Evolutionary conservation across 306 rosid species (phyloP).

Genomic region (Ammopiptanthus mongolicus): DNA sequence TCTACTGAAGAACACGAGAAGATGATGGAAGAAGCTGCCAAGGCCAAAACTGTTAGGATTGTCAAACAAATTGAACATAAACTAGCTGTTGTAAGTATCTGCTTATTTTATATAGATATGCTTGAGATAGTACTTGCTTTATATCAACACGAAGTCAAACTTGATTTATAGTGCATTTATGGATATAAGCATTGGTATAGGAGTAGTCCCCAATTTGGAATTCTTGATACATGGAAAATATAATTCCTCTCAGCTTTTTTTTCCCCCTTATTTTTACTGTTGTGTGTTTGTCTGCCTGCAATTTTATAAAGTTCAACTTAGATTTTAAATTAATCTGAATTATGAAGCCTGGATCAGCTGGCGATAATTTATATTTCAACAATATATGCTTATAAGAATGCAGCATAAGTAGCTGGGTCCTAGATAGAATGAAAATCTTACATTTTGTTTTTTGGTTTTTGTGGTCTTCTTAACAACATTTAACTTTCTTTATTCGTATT

Average conservation of each 20-base stretch:
- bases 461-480: background rate
- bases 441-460: background rate
- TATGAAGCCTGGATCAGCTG: background rate
- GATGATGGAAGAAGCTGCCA: constrained; percentile 80
- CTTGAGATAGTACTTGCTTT: constrained; percentile 4
- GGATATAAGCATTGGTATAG: constrained; percentile 1
- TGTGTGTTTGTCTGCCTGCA: background rate
- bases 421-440: background rate
- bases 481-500: constrained; percentile 10
- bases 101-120: constrained; percentile 17
- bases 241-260: background rate
- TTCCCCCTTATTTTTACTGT: background rate
- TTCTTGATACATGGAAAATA: constrained; percentile 15
- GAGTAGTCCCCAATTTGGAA: background rate
- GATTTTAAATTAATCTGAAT: background rate
- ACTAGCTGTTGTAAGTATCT: constrained; percentile 59
- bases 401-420: background rate
- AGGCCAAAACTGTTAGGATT: constrained; percentile 60
- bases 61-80: constrained; percentile 77
- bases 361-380: background rate
- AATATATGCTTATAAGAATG: background rate
- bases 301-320: background rate
- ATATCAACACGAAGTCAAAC: background rate
- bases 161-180: constrained; percentile 2
- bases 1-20: constrained; percentile 76